These are phyloP conservation scores for Edhazardia aedis DNA, from an alignment of 371 early-diverging fungal species.

Conservation along the genomic window DNA sequence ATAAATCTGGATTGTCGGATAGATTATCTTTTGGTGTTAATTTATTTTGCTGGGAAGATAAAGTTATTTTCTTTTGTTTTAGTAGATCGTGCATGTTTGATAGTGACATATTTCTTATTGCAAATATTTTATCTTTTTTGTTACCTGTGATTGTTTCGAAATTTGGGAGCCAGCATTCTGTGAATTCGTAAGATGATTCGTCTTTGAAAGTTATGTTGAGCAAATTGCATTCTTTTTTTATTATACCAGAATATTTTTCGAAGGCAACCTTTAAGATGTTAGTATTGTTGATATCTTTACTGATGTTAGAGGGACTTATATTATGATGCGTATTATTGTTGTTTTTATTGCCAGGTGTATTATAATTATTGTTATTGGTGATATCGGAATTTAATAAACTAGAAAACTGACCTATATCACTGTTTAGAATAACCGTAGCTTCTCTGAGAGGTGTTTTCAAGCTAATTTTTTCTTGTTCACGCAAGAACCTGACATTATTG, in stretches of 20 bases:
- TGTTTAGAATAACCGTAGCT: conserved; percentile 15
- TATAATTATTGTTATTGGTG: conserved; percentile 28
- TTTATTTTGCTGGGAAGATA: background rate
- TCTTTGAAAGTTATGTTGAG: too few species aligned
- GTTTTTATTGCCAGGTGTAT: background rate
- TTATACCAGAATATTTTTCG: too few species aligned
- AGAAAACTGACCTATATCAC: background rate
- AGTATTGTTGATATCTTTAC: background rate
- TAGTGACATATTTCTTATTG: too few species aligned
- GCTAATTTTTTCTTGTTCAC: conserved; percentile 33
- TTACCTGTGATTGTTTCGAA: too few species aligned
- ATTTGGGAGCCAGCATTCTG: too few species aligned
- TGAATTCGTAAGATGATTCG: too few species aligned
- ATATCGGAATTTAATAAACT: conserved; percentile 10
- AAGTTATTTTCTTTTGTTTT: background rate
- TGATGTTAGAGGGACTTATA: background rate
- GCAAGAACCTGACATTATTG: conserved; percentile 33
- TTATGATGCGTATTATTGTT: background rate
- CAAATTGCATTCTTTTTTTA: too few species aligned
- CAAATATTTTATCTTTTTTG: too few species aligned
- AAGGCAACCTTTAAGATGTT: background rate
- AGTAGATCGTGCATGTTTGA: too few species aligned
- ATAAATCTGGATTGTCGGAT: background rate
- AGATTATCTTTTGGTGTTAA: background rate
- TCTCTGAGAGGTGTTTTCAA: conserved; percentile 42